phyloP scores from a whole-genome alignment of 1,139 yeast species.

The Nakaseomyces bracarensis region DNA sequence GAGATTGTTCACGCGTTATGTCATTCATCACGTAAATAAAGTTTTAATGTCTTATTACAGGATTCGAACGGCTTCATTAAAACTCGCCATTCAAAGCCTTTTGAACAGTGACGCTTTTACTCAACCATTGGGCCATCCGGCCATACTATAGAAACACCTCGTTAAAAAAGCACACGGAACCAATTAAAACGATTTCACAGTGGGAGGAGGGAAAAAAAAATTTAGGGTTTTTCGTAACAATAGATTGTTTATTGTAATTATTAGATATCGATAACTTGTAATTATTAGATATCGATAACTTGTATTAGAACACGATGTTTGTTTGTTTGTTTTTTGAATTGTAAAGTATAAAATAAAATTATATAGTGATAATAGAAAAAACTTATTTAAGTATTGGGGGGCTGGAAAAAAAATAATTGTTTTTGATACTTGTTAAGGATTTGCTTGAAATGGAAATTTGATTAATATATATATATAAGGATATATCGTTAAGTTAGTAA shows the following conservation, averaged over 20 bases:
- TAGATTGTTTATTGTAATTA: too few species aligned
- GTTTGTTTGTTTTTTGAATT: neutral
- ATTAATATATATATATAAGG: neutral
- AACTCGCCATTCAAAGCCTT: conserved; percentile 6
- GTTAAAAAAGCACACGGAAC: neutral
- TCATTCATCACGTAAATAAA: conserved; percentile 27
- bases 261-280: too few species aligned
- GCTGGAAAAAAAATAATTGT: too few species aligned
- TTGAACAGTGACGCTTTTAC: conserved; percentile 2
- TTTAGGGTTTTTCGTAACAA: too few species aligned
- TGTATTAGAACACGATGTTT: too few species aligned
- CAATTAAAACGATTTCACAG: neutral
- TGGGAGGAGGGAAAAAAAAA: neutral
- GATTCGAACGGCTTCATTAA: neutral
- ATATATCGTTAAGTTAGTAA: conserved; percentile 2
- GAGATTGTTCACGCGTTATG: conserved; percentile 34
- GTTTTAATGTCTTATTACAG: neutral
- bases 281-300: too few species aligned
- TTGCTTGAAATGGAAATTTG: too few species aligned
- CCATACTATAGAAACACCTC: conserved; percentile 5
- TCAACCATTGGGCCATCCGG: conserved; percentile 1
- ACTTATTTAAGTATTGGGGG: too few species aligned
- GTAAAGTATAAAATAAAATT: too few species aligned
- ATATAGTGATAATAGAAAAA: too few species aligned
- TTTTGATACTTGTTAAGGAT: too few species aligned